phyloP scores from a whole-genome alignment of 176 grass and related monocot genomes.

The Puya raimondii region DNA sequence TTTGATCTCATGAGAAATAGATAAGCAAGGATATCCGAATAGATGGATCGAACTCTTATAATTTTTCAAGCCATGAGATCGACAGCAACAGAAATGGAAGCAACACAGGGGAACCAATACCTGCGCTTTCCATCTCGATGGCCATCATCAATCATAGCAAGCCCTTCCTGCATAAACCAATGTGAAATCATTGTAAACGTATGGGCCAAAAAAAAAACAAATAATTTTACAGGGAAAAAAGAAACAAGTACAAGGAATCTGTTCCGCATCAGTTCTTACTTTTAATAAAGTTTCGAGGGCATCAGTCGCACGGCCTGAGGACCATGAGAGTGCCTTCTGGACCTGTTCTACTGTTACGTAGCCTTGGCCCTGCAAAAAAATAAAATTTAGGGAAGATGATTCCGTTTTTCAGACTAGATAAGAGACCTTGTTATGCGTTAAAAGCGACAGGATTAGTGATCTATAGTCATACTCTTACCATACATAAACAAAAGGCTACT shows the following conservation, averaged over 20 bases:
- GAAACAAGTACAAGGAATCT: neutral
- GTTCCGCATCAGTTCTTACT: constrained; percentile 31
- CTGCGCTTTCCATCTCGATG: constrained; percentile 68
- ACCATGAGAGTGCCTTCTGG: constrained; percentile 68
- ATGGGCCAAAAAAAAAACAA: neutral
- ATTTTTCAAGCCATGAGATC: constrained; percentile 24
- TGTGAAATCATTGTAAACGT: neutral
- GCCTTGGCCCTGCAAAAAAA: constrained; percentile 51
- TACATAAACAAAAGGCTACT: no score
- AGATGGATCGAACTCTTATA: neutral
- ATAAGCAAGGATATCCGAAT: neutral
- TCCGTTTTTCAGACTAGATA: no score
- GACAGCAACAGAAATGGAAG: constrained; percentile 41
- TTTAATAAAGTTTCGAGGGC: constrained; percentile 84
- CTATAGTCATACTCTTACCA: no score
- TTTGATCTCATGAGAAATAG: neutral
- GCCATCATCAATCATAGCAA: constrained; percentile 95
- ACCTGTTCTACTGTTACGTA: constrained; percentile 76
- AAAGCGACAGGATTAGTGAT: neutral
- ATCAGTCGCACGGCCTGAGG: constrained; percentile 56
- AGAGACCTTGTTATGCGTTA: neutral
- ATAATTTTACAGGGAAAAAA: neutral
- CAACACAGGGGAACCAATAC: constrained; percentile 93
- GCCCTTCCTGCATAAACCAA: constrained; percentile 53
- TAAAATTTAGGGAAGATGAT: neutral